phyloP scores from a whole-genome alignment of 306 rosid species.

The Carpinus viminea region DNA sequence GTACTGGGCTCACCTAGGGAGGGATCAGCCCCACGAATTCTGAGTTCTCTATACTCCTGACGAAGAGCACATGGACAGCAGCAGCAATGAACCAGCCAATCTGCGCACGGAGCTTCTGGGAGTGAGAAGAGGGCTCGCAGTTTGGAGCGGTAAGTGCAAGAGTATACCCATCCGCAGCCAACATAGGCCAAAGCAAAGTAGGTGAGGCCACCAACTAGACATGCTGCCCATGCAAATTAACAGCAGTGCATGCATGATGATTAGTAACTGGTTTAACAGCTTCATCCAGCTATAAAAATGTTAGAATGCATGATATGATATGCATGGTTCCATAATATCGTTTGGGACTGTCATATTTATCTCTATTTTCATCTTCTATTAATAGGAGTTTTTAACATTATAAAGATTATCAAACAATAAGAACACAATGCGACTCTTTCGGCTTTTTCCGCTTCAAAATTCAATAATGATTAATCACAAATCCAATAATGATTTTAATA shows the following conservation, averaged over 20 bases:
- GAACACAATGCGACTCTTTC: no score
- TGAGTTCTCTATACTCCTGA: slow-evolving; percentile 34
- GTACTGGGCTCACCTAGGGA: slow-evolving; percentile 8
- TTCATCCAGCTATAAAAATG: no score
- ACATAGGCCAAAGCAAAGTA: background rate
- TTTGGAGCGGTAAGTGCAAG: slow-evolving; percentile 27
- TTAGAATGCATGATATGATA: no score
- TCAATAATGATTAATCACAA: no score
- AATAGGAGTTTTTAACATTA: no score
- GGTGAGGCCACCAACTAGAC: slow-evolving; percentile 12
- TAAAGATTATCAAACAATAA: no score
- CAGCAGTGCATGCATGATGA: background rate
- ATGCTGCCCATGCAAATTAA: slow-evolving; percentile 9
- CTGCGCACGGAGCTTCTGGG: slow-evolving; percentile 32
- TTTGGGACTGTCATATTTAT: no score
- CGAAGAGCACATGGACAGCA: slow-evolving; percentile 29
- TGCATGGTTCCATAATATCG: no score
- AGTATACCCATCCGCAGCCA: slow-evolving; percentile 7
- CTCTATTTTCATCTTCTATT: no score
- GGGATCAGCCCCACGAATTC: slow-evolving; percentile 34
- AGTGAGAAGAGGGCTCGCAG: slow-evolving; percentile 26
- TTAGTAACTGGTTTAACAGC: no score
- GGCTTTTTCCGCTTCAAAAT: no score
- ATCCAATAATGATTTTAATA: no score
- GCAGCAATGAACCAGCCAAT: slow-evolving; percentile 13